Evolutionary conservation across 148 eudicot species (phyloP), one percentile per base, ranked within the genome.

Genomic region (Rhododendron simsii): DNA sequence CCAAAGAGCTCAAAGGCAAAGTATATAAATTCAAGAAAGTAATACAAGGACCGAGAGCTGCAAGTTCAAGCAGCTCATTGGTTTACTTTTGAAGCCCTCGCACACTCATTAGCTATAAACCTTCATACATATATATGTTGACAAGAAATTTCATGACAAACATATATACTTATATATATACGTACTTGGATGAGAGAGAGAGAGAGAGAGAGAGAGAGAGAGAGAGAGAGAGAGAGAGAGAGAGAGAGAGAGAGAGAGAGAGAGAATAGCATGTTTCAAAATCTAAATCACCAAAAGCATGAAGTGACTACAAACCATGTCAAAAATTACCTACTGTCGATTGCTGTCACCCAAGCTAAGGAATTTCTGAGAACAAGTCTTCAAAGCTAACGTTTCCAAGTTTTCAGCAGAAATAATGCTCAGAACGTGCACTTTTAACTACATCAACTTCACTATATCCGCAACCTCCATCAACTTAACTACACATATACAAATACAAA

Each of bases 341-440:
- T 16, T 41, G 57, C 15, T 48, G 59, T 82, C 47, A 12, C 61
- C 33, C 18, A 18, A 57, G 73, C 50, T 83, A 28, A 44, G 76
- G 21, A 48, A 2, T 12, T 48, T 28, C 48, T 28, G 41, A 80
- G 65, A 5, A 3, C 74, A 18, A 16, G 23, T 2, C 51, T 61
- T 82, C 7, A 13, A 80, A 50, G 37, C 33, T 50, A 35, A 15
- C 35, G 21, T 28, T 51, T 55, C 44, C 63, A 51, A 26, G 20
- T 28, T 47, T 81, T 35, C 61, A 20, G 65, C 61, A 18, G 45
- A 81, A 82, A n/a, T 82, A 82, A n/a, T 82, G 84, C 13, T 23
- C 81, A 21, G 69, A 53, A 33, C 9, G 23, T 61, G 11, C 33
- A 76, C 45, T 75, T 41, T 41, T 7, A 4, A 53, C 57, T 18